A percentile compares a stretch with the other conserved stretches of the same genome.
Evolutionary conservation across 1,284 basidiomycete species (phyloP).

Genomic region (Gymnopus androsaceus): DNA sequence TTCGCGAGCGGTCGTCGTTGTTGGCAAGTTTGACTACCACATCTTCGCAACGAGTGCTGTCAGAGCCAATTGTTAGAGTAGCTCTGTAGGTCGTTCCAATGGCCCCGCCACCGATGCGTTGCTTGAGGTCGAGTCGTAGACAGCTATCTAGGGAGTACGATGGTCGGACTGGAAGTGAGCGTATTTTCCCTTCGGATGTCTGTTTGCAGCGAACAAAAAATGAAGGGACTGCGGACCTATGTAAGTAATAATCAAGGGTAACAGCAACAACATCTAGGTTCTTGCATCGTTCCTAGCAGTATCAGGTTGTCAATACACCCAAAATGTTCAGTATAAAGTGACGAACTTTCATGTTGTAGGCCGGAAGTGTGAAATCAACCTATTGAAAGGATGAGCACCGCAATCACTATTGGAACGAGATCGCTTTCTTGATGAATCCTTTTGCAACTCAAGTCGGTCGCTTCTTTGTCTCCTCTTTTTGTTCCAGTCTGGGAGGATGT

Average conservation of each 20-base stretch:
- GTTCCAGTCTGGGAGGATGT: not conserved
- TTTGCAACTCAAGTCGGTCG: not conserved
- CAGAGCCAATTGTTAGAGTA: not conserved
- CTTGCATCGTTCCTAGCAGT: not conserved
- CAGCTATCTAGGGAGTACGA: not conserved
- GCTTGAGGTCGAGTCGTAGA: not conserved
- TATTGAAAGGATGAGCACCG: not conserved
- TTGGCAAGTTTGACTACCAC: not conserved
- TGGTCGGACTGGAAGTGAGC: not conserved
- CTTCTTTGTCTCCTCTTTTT: not conserved
- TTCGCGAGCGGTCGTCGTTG: not conserved
- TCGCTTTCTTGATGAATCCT: not conserved
- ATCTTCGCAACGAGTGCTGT: not conserved
- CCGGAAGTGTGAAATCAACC: not conserved
- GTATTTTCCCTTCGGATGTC: not conserved
- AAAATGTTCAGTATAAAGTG: not conserved
- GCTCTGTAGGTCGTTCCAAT: not conserved
- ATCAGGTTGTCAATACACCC: not conserved
- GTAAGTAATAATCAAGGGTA: not conserved
- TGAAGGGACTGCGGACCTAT: not conserved
- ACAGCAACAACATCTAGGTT: not conserved
- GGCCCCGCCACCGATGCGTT: not conserved
- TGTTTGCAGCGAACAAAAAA: not conserved
- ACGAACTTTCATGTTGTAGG: not conserved
- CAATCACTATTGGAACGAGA: not conserved